Conservation (phyloP, 1,284 basidiomycete species). For the Cyathus olla region DNA sequence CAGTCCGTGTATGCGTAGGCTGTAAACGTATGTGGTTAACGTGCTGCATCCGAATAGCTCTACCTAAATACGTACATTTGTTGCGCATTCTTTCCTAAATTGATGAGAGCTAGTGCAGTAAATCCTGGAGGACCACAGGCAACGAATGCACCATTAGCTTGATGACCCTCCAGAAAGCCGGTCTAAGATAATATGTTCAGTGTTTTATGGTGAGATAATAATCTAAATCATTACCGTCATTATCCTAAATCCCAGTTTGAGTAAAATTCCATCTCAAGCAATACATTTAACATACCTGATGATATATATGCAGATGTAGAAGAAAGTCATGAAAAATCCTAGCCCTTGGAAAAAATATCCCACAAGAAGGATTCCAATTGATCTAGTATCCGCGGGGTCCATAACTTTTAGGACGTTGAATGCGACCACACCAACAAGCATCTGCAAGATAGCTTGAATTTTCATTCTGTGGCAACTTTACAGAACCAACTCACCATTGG, state of each 20-base stretch:
- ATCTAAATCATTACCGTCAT: too few species aligned
- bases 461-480: too few species aligned
- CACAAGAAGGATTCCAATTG: conserved; percentile 53
- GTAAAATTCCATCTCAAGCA: not conserved
- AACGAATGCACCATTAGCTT: conserved; percentile 62
- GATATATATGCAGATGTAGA: conserved; percentile 63
- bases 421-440: conserved; percentile 61
- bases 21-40: conserved; percentile 20
- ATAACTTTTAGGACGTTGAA: conserved; percentile 57
- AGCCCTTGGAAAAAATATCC: conserved; percentile 64
- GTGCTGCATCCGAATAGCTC: too few species aligned
- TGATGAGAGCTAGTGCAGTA: conserved; percentile 59
- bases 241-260: conserved; percentile 49
- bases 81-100: conserved; percentile 51
- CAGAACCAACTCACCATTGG: conserved; percentile 50
- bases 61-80: conserved; percentile 50
- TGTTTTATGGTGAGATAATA: too few species aligned
- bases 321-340: conserved; percentile 63
- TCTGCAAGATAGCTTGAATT: conserved; percentile 36
- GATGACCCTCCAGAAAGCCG: conserved; percentile 61
- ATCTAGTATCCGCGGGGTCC: conserved; percentile 42
- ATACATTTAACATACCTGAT: conserved; percentile 44
- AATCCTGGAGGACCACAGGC: conserved; percentile 61
- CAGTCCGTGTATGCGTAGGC: conserved; percentile 49
- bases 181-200: too few species aligned